Percentiles rank a stretch among this genome's conserved stretches.
These are phyloP conservation scores for Gonapodya sp. DNA, from an alignment of 192 early-diverging fungal genomes.

Conservation along the genomic window DNA sequence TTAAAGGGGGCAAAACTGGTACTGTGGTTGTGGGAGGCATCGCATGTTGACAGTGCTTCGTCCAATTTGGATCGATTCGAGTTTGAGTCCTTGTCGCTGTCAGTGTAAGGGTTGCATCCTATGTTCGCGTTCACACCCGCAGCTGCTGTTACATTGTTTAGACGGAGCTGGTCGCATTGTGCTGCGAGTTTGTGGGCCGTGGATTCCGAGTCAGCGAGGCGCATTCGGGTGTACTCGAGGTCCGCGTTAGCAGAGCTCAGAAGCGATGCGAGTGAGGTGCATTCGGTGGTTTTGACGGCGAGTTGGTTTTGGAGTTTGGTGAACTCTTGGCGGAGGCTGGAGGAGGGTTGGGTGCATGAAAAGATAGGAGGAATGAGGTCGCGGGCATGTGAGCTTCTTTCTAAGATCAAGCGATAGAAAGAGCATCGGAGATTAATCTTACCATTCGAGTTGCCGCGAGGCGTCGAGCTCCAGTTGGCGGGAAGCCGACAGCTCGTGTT, in stretches of 20 bases:
- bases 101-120: neutral
- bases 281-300: neutral
- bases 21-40: no score
- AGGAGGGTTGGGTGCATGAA: neutral
- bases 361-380: no score
- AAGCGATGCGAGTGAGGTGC: neutral
- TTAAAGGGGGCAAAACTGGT: no score
- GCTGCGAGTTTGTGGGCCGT: neutral
- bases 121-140: neutral
- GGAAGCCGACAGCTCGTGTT: neutral
- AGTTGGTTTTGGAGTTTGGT: neutral
- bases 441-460: neutral
- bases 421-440: neutral
- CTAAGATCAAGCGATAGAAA: neutral
- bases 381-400: no score
- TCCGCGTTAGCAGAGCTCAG: no score
- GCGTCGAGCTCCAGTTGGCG: neutral
- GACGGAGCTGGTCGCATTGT: neutral
- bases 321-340: neutral
- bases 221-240: neutral
- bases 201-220: neutral
- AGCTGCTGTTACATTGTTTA: no score
- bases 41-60: no score
- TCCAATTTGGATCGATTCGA: no score
- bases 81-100: no score